Evolutionary conservation across 805 yeast genomes (phyloP).

Genomic region (Danielia oregonensis): DNA sequence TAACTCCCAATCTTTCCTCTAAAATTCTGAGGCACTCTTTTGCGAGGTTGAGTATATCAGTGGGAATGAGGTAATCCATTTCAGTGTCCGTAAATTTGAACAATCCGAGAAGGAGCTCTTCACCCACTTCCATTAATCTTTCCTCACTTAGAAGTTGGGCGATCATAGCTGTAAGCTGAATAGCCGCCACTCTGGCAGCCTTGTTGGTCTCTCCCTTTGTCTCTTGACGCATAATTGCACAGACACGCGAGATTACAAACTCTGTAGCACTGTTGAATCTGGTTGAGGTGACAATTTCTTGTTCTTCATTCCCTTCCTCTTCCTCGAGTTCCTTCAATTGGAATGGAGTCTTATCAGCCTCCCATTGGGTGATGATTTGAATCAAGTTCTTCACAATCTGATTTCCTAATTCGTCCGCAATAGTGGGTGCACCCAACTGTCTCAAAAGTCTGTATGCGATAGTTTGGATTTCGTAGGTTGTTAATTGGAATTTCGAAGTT

Average conservation of each 20-base stretch:
- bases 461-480: conserved; percentile 54
- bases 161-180: conserved; percentile 67
- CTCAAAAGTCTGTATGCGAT: conserved; percentile 66
- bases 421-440: conserved; percentile 76
- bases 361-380: conserved; percentile 60
- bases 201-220: conserved; percentile 47
- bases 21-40: conserved; percentile 66
- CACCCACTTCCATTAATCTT: conserved; percentile 40
- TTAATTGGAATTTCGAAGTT: conserved; percentile 29
- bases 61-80: conserved; percentile 42
- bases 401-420: conserved; percentile 58
- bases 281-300: conserved; percentile 12
- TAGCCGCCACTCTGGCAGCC: conserved; percentile 61
- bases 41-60: conserved; percentile 50
- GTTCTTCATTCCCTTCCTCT: conserved; percentile 17
- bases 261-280: conserved; percentile 41
- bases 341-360: conserved; percentile 36
- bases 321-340: conserved; percentile 16
- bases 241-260: conserved; percentile 61
- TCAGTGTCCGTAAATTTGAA: conserved; percentile 48
- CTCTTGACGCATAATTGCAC: conserved; percentile 65
- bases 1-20: conserved; percentile 66
- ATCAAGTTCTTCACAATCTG: conserved; percentile 68
- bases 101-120: conserved; percentile 52
- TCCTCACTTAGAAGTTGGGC: conserved; percentile 46